Evolutionary conservation across 2,329 filamentous ascomycete genomes (phyloP), one percentile per base, ranked within the genome.

Genomic region (Epichloe aotearoae): DNA sequence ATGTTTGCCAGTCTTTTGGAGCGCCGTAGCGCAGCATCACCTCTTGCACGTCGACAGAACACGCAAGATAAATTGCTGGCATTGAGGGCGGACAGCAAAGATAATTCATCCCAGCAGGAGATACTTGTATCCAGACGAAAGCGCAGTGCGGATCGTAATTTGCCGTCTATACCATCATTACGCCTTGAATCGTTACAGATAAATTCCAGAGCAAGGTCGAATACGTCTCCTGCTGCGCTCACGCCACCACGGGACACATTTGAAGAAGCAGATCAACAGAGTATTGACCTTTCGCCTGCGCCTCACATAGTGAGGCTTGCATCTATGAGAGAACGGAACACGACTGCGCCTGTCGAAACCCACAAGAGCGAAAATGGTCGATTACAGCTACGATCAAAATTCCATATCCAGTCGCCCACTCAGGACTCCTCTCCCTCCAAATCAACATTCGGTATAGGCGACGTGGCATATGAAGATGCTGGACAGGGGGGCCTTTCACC

Each of bases 1-100:
- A 96, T 96, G 90, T 96, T 97, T 62, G 81, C 83, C 50, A 79
- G 78, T 38, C 73, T 96, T 6, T 70, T 95, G 26, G 76, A 79
- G 54, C 64, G 65, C 7, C 64, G 66, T 39, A 58, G 56, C 6
- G 52, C 60, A 15, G 58, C 64, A 5, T 61, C 63, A 1, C 67
- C 83, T 7, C 66, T 82, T 26, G 73, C 73, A 23, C 73, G 79
- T 52, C 72, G 80, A 41, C 79, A 83, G 56, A 78, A 77, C 7
- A 80, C 75, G 0, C 61, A 82, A 12, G 73, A 79, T 50, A 77
- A 73, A 52, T 66, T 86, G 1, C 33, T 23, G 10, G 46, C 46
- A 7, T 42, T 44, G 4, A 12, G 15, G 30, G 45, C 44, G 15
- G 49, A 37, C 20, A 12, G 6, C 15, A 5, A 33, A 8, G 10